A percentile compares a stretch with the other conserved stretches of the same genome.
Conservation (phyloP, 2,329 filamentous ascomycete genomes). For the Fusarium fracticaudum region DNA sequence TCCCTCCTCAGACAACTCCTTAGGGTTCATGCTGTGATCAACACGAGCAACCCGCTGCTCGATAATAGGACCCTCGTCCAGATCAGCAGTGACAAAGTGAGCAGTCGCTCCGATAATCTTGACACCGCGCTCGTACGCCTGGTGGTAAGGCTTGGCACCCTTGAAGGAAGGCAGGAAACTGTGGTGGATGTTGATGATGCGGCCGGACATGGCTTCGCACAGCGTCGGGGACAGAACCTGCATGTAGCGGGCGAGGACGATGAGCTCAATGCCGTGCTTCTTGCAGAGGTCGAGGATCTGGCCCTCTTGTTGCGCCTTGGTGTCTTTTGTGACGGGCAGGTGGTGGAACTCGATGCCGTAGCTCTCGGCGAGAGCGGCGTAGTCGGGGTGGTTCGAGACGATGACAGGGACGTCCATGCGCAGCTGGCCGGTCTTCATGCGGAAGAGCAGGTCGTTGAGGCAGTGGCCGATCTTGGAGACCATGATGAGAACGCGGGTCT, state of each 20-base stretch:
- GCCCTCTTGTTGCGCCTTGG: slow-evolving; percentile 77
- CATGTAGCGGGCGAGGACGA: slow-evolving; percentile 88
- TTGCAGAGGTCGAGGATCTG: slow-evolving; percentile 76
- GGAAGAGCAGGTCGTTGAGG: slow-evolving; percentile 84
- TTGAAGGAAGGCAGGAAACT: slow-evolving; percentile 89
- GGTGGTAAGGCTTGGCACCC: slow-evolving; percentile 88
- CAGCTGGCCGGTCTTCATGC: slow-evolving; percentile 77
- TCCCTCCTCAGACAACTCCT: slow-evolving; percentile 80
- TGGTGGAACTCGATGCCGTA: slow-evolving; percentile 85
- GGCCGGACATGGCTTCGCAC: slow-evolving; percentile 81
- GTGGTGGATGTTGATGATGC: slow-evolving; percentile 94
- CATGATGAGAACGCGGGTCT: slow-evolving; percentile 85
- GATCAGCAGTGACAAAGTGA: slow-evolving; percentile 85
- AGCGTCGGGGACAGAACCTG: slow-evolving; percentile 81
- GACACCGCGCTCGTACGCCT: slow-evolving; percentile 85
- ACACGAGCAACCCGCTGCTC: slow-evolving; percentile 84
- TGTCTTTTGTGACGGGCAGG: slow-evolving; percentile 81
- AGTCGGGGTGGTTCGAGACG: slow-evolving; percentile 85
- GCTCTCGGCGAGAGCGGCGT: slow-evolving; percentile 71
- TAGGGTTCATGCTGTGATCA: slow-evolving; percentile 79
- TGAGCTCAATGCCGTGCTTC: slow-evolving; percentile 76
- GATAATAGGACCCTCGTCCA: slow-evolving; percentile 89
- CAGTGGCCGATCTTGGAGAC: slow-evolving; percentile 90
- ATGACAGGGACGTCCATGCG: slow-evolving; percentile 80
- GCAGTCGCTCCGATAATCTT: slow-evolving; percentile 90